Evolutionary conservation across 306 rosid genomes (phyloP).

Genomic region (Rosa chinensis): DNA sequence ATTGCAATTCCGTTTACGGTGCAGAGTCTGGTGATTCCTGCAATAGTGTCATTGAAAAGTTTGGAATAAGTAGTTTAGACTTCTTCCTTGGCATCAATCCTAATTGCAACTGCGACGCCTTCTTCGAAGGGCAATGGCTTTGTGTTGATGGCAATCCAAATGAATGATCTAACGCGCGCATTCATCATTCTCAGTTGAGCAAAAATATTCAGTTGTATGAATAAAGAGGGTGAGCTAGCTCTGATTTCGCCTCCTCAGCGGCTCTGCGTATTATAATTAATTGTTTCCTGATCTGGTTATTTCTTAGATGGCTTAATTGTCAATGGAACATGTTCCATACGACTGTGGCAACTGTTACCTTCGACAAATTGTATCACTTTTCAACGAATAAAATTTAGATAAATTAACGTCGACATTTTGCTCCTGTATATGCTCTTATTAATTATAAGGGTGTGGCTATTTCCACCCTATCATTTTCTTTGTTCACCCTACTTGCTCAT

Average conservation of each 20-base stretch:
- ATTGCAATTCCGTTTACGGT: slow-evolving; percentile 6
- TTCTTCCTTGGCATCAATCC: slow-evolving; percentile 19
- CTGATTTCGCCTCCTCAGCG: background rate
- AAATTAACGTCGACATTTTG: too few relatives aligned
- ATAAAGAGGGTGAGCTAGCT: slow-evolving; percentile 9
- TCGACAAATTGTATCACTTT: too few relatives aligned
- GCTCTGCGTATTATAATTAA: background rate
- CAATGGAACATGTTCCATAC: background rate
- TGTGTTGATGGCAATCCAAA: slow-evolving; percentile 12
- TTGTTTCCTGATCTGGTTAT: background rate
- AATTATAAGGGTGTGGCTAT: too few relatives aligned
- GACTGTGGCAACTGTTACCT: too few relatives aligned
- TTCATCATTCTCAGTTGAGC: background rate
- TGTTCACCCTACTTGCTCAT: too few relatives aligned
- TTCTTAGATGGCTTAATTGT: background rate
- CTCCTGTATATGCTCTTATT: too few relatives aligned
- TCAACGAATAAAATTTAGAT: too few relatives aligned
- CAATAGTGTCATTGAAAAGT: background rate
- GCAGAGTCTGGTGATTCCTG: slow-evolving; percentile 21
- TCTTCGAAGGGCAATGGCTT: slow-evolving; percentile 28
- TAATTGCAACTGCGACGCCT: slow-evolving; percentile 10
- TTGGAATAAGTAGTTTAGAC: background rate
- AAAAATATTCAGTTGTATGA: background rate
- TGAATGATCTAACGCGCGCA: background rate
- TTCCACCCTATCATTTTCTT: too few relatives aligned